These are phyloP conservation scores for Syncephalastrum contaminatum DNA, from an alignment of 371 early-diverging fungal genomes.

Conservation along the genomic window DNA sequence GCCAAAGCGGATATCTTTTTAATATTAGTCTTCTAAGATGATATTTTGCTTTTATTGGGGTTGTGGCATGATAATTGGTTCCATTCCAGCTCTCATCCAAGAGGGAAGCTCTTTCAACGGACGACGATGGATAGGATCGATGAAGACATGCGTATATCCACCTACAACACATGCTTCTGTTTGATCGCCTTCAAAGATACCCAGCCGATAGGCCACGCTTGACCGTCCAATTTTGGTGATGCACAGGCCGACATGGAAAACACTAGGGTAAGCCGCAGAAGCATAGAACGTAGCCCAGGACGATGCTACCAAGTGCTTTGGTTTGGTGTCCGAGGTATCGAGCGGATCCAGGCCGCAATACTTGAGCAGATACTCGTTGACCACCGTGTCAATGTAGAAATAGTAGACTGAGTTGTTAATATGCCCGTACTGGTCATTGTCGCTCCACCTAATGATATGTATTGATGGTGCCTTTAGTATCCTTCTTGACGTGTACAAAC, in stretches of 20 bases:
- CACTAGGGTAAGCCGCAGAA: slow-evolving; percentile 53
- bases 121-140: slow-evolving; percentile 30
- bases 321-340: slow-evolving; percentile 26
- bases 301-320: slow-evolving; percentile 56
- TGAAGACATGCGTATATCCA: slow-evolving; percentile 50
- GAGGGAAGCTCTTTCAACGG: slow-evolving; percentile 34
- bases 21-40: no score
- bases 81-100: slow-evolving; percentile 19
- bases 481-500: not conserved
- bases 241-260: slow-evolving; percentile 55
- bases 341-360: slow-evolving; percentile 45
- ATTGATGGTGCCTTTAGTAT: not conserved
- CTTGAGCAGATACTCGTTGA: slow-evolving; percentile 56
- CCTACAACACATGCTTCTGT: slow-evolving; percentile 40
- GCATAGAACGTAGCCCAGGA: slow-evolving; percentile 50
- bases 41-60: no score
- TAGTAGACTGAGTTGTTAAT: slow-evolving; percentile 65
- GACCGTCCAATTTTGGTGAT: slow-evolving; percentile 57
- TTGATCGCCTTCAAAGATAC: slow-evolving; percentile 53
- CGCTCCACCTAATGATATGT: slow-evolving; percentile 44
- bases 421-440: slow-evolving; percentile 66
- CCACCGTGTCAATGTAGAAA: slow-evolving; percentile 59
- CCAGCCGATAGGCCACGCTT: slow-evolving; percentile 59
- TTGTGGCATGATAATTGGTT: slow-evolving; percentile 2
- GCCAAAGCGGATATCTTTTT: no score